Conservation (phyloP, 2,329 filamentous ascomycete species). For the Arthrinium puccinioides region DNA sequence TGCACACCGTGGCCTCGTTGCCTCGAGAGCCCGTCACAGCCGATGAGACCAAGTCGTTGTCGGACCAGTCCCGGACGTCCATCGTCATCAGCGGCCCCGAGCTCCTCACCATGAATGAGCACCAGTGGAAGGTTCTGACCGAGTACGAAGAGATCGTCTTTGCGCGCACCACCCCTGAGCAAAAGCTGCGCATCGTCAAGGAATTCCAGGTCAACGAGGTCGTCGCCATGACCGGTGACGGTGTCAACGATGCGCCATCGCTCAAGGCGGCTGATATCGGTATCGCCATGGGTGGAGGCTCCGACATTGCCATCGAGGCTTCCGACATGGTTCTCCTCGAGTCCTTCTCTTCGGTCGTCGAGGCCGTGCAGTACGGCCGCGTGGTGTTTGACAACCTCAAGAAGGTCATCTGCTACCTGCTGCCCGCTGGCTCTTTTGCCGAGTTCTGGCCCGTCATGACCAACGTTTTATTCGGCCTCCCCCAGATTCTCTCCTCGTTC, state of each 20-base stretch:
- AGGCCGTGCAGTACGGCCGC: constrained; percentile 65
- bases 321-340: constrained; percentile 78
- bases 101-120: constrained; percentile 55
- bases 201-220: constrained; percentile 61
- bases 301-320: constrained; percentile 75
- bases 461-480: constrained; percentile 64
- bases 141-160: constrained; percentile 69
- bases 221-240: constrained; percentile 80
- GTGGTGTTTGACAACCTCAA: constrained; percentile 76
- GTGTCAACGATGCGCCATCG: constrained; percentile 80
- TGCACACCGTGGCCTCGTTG: background rate
- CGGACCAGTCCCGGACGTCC: constrained; percentile 27
- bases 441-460: constrained; percentile 73
- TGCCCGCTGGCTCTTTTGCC: constrained; percentile 66
- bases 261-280: constrained; percentile 75
- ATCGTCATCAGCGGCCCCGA: constrained; percentile 61
- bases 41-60: constrained; percentile 16
- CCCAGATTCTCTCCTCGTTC: constrained; percentile 66
- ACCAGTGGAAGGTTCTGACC: constrained; percentile 61
- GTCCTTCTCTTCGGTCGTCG: constrained; percentile 63
- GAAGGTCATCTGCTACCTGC: constrained; percentile 68
- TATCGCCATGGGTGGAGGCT: constrained; percentile 74
- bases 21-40: constrained; percentile 34
- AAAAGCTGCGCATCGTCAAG: constrained; percentile 73
- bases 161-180: constrained; percentile 68